Conservation (phyloP, 805 yeast genomes). For the Candida yuanshanica region DNA sequence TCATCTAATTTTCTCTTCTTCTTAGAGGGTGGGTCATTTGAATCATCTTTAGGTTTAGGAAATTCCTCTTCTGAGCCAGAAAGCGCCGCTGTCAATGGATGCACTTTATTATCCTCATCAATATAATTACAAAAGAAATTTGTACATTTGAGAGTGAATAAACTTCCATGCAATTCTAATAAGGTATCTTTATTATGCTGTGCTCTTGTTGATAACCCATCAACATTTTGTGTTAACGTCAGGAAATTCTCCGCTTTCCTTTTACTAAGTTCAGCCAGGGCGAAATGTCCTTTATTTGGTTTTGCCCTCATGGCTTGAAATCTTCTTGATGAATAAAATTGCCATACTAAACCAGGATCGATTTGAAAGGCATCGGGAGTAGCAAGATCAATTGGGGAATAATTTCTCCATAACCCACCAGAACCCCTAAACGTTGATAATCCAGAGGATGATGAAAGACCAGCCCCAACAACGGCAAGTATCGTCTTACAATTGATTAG, state of each 20-base stretch:
- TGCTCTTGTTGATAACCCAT: constrained; percentile 65
- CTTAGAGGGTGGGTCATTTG: constrained; percentile 2
- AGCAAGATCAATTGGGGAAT: constrained; percentile 76
- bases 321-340: constrained; percentile 71
- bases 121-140: constrained; percentile 63
- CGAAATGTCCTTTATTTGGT: constrained; percentile 72
- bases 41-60: too few relatives aligned
- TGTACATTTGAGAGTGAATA: constrained; percentile 72
- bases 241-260: constrained; percentile 37
- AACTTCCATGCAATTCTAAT: constrained; percentile 72
- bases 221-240: constrained; percentile 81
- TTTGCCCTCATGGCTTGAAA: constrained; percentile 54
- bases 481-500: constrained; percentile 41
- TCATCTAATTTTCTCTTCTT: constrained; percentile 11
- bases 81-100: constrained; percentile 57
- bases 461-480: constrained; percentile 75
- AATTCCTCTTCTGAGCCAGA: constrained; percentile 34
- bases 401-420: constrained; percentile 72
- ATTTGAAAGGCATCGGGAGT: constrained; percentile 85
- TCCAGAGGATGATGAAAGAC: constrained; percentile 74
- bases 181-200: constrained; percentile 49
- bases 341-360: constrained; percentile 90
- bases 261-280: constrained; percentile 58
- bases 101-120: constrained; percentile 44
- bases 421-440: constrained; percentile 67